Evolutionary conservation across 2,329 filamentous ascomycete species (phyloP).

Genomic region (Plenodomus lindquistii): DNA sequence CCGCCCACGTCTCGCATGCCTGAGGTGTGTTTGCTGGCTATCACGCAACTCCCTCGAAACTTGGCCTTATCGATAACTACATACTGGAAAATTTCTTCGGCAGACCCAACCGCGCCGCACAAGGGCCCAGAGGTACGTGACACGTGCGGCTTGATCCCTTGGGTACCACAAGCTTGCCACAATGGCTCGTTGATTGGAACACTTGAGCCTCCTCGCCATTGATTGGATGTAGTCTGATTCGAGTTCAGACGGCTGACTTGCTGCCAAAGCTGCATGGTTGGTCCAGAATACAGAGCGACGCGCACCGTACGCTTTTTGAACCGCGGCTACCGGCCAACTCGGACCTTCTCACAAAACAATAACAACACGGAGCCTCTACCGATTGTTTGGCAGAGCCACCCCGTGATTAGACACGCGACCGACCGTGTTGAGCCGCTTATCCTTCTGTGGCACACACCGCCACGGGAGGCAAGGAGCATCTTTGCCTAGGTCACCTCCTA

Average conservation of each 20-base stretch:
- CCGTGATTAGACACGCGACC: background rate
- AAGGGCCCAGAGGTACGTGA: slow-evolving; percentile 21
- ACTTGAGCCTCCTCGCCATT: slow-evolving; percentile 12
- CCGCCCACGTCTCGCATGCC: slow-evolving; percentile 10
- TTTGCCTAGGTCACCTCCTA: background rate
- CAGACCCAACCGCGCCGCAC: slow-evolving; percentile 26
- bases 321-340: slow-evolving; percentile 21
- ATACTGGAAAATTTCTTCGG: slow-evolving; percentile 17
- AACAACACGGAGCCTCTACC: background rate
- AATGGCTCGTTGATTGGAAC: slow-evolving; percentile 19
- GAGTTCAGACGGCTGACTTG: slow-evolving; percentile 32
- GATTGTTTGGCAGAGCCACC: slow-evolving; percentile 6
- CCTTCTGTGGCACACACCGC: slow-evolving; percentile 36
- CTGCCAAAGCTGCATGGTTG: slow-evolving; percentile 34
- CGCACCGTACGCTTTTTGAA: slow-evolving; percentile 24
- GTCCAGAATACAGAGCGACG: slow-evolving; percentile 23
- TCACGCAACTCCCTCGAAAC: slow-evolving; percentile 1
- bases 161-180: slow-evolving; percentile 6
- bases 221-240: slow-evolving; percentile 24
- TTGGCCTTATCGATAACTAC: slow-evolving; percentile 33
- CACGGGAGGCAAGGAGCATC: slow-evolving; percentile 24
- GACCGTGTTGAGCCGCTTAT: slow-evolving; percentile 33
- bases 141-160: background rate
- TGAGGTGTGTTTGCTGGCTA: slow-evolving; percentile 20
- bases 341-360: slow-evolving; percentile 22